These are phyloP conservation scores for Trichophyton simii DNA, from an alignment of 2,329 filamentous ascomycete genomes.

Conservation along the genomic window DNA sequence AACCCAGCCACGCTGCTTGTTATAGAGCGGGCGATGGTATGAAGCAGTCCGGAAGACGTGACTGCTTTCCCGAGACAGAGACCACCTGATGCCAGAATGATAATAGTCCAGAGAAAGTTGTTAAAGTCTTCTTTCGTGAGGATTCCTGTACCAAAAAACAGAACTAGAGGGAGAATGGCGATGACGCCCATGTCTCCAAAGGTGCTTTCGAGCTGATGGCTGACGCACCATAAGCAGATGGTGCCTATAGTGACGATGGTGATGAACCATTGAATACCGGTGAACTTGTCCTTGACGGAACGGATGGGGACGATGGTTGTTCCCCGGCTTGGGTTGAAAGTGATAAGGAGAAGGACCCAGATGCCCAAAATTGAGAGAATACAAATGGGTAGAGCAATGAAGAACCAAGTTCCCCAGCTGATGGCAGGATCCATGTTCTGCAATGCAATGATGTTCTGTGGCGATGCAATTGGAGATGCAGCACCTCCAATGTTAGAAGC, in stretches of 20 bases:
- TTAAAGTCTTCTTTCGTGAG: constrained; percentile 99
- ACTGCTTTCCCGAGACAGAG: constrained; percentile 88
- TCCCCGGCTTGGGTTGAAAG: constrained; percentile 72
- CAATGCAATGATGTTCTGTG: constrained; percentile 92
- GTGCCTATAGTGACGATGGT: constrained; percentile 68
- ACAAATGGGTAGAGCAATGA: constrained; percentile 85
- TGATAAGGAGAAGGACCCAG: constrained; percentile 72
- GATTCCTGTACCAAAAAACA: constrained; percentile 94
- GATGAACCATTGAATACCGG: constrained; percentile 86
- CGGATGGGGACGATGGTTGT: constrained; percentile 87
- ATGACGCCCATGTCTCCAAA: constrained; percentile 99
- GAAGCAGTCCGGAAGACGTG: constrained; percentile 78
- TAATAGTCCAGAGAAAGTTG: constrained; percentile 99
- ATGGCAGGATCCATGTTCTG: constrained; percentile 89
- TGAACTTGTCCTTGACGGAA: constrained; percentile 76
- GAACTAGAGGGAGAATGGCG: constrained; percentile 84
- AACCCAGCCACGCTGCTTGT: constrained; percentile 61
- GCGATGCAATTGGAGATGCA: constrained; percentile 90
- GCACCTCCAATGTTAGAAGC: constrained; percentile 94
- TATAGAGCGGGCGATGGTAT: constrained; percentile 72
- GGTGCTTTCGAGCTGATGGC: constrained; percentile 70
- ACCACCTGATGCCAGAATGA: constrained; percentile 90
- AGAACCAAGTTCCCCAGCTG: constrained; percentile 95
- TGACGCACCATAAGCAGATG: constrained; percentile 84
- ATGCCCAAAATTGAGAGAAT: constrained; percentile 77